Base-by-base conservation (phyloP, 768 basidiomycete genomes). In the Termitomyces sp. region DNA sequence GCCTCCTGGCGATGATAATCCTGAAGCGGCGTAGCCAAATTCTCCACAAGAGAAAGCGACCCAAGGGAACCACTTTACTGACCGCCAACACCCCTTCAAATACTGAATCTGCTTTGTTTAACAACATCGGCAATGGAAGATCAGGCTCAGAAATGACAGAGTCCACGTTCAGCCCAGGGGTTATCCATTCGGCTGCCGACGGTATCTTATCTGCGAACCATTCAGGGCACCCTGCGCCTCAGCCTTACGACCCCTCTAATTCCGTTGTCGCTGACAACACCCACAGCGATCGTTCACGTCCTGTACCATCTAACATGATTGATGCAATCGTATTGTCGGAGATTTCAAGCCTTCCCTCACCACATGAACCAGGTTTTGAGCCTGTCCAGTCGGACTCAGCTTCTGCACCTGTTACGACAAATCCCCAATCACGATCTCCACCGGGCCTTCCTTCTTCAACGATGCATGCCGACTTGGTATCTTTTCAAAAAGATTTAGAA, bases 201-300 rank as follows among this genome's bases (percentile, higher is more conserved):
- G 22, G 40, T 20, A n/a, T n/a, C n/a, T 33, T 33, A 1, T 28
- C 40, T 18, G 28, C 18, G n/a, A 49, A 57, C 36, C 28, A 12
- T 36, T 24, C 22, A 45, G 62, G 50, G n/a, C 28, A 63, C 8
- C 24, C 54, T 53, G 46, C 44, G 42, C 55, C 50, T 40, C 61
- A 63, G 32, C 39, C 58, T 44, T 59, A 61, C 44, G 42, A 46
- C 28, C 52, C 38, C 36, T 39, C 32, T 55, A 56, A 63, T 28
- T n/a, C 59, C 56, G 28, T 11, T 40, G 7, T 15, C 18, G 28
- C n/a, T n/a, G n/a, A n/a, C 24, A 28, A 8, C 18, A 55, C 54
- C 15, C 28, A 33, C 18, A 20, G 3, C 18, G 7, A 33, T 13
- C 13, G 33, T 33, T 7, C 40, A 42, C 55, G 32, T 55, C n/a